Conservation (phyloP, 2,329 filamentous ascomycete genomes). For the Graphiopsis chlorocephala region DNA sequence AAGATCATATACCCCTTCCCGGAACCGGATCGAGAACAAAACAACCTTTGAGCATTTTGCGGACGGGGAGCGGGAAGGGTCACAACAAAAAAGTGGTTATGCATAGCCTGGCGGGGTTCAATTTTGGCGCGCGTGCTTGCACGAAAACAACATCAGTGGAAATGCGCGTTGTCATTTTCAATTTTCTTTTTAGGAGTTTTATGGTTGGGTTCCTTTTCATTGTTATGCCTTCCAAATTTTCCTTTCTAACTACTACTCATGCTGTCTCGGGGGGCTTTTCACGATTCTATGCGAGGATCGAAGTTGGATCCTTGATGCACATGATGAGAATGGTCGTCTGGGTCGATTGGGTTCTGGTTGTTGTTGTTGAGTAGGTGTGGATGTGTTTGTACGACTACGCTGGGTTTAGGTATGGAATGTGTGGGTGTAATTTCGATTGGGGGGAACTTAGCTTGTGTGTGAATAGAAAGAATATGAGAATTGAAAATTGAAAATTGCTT, state of each 20-base stretch:
- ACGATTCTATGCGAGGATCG: not conserved
- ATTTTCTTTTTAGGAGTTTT: not conserved
- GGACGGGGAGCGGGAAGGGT: not conserved
- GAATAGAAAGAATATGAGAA: not conserved
- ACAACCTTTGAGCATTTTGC: not conserved
- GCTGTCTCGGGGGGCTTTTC: not conserved
- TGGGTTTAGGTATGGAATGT: not conserved
- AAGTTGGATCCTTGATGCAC: not conserved
- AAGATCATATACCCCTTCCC: not conserved
- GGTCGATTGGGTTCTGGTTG: not conserved
- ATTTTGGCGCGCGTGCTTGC: not conserved
- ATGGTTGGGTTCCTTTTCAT: not conserved
- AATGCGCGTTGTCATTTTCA: not conserved
- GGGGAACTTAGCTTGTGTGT: not conserved
- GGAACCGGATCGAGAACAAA: not conserved
- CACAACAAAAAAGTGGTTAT: not conserved
- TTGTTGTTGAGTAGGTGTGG: not conserved
- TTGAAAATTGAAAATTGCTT: not conserved
- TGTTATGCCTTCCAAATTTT: not conserved
- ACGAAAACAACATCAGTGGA: not conserved
- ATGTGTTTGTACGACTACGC: constrained; percentile 2
- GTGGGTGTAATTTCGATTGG: not conserved
- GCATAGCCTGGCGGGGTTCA: not conserved
- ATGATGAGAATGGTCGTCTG: not conserved
- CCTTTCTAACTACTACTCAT: not conserved